Base-by-base conservation (phyloP, 108 stramenopile species). In the Skeletonema marinoi region DNA sequence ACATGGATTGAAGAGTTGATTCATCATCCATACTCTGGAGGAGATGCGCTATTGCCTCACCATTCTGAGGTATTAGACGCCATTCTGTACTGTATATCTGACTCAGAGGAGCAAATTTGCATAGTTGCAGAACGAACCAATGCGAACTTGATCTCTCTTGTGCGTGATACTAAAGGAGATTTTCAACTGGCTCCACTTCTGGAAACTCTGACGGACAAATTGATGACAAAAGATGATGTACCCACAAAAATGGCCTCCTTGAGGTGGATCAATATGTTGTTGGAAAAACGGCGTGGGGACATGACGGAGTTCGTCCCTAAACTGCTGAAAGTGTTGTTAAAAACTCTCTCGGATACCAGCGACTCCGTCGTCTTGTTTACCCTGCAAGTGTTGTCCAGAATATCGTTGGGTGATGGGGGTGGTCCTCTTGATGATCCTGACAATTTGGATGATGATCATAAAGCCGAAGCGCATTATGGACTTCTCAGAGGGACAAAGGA, bases 231-330 rank as follows among this genome's bases (percentile, higher is more conserved):
- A 64, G 92, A 93, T 70, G 90, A 97, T 80, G 97, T 98, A 33
- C 95, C 96, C 3, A 98, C 98, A 29, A 96, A 98, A 69, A 93
- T 98, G 91, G 95, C 96, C 29, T 78, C 88, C 0, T 67, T 98
- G 73, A 78, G 88, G 50, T 99, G 99, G 99, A 96, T 98, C 80
- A 95, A 97, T 64, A 98, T 99, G 99, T 83, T 99, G 68, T 88
- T 98, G 69, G 97, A 98, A 75, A 98, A 98, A 86, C 84, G 88
- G 71, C 88, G 88, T 46, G 72, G 74, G 4, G 97, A 97, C 67
- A 98, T 99, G 97, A 93, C 93, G 42, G 86, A 87, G 30, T 96
- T 86, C 75, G 88, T 98, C 32, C 80, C 92, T 42, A 86, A 92
- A 16, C 75, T 99, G 48, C 69, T 98, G 46, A 96, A 95, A 7